Evolutionary conservation across 768 basidiomycete species (phyloP).

Genomic region (Termitomyces sp.): DNA sequence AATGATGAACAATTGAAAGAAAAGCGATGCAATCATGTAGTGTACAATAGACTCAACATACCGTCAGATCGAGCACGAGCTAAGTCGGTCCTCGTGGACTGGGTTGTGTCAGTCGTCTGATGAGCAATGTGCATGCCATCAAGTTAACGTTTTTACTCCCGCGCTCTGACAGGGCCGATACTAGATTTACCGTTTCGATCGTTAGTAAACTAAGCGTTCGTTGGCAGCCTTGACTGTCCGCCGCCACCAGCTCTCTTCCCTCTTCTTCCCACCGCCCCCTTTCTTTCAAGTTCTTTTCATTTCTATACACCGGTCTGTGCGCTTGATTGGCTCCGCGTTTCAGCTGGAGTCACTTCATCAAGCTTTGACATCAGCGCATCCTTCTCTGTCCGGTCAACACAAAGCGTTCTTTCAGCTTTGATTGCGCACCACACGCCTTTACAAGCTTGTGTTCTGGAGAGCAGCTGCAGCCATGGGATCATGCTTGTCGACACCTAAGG

Average conservation of each 20-base stretch:
- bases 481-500: constrained; percentile 66
- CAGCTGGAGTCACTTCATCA: neutral
- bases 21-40: neutral
- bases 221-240: neutral
- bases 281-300: neutral
- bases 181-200: neutral
- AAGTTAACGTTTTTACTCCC: neutral
- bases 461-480: constrained; percentile 58
- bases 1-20: no score
- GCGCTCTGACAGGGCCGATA: neutral
- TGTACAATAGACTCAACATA: neutral
- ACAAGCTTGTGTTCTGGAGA: neutral
- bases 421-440: neutral
- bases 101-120: neutral
- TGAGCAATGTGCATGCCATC: neutral
- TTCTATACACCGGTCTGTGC: neutral
- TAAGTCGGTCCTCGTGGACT: no score
- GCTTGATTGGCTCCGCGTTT: neutral
- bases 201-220: constrained; percentile 1
- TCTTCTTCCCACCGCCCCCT: neutral
- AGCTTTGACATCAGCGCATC: neutral
- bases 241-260: neutral
- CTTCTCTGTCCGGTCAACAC: neutral
- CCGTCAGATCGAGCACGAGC: no score
- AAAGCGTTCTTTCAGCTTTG: constrained; percentile 1